Percentiles rank a stretch among this genome's conserved stretches.
phyloP scores from a whole-genome alignment of 2,329 filamentous ascomycete genomes.

The Ascochyta viciae-villosae region DNA sequence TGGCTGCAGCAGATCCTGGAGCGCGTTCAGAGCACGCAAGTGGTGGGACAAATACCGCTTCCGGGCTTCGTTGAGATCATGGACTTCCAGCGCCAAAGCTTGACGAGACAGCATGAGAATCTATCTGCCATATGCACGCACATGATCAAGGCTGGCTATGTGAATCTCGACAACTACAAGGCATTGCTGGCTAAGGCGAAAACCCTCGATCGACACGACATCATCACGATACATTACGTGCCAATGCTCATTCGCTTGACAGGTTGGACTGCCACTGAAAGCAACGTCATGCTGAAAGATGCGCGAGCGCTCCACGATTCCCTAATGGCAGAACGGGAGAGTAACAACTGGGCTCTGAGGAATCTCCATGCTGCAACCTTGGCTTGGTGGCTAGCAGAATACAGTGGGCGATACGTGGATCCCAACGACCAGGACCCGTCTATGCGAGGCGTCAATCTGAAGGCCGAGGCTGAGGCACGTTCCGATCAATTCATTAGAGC shows the following conservation, averaged over 20 bases:
- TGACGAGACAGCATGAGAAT: slow-evolving; percentile 89
- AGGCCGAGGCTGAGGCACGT: slow-evolving; percentile 71
- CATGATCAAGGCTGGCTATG: slow-evolving; percentile 77
- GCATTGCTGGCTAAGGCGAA: slow-evolving; percentile 73
- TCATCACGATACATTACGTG: slow-evolving; percentile 77
- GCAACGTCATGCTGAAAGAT: slow-evolving; percentile 69
- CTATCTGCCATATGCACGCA: slow-evolving; percentile 81
- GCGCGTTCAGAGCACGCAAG: slow-evolving; percentile 74
- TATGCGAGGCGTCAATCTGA: slow-evolving; percentile 64
- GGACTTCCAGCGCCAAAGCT: slow-evolving; percentile 78
- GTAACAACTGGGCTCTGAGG: slow-evolving; percentile 73
- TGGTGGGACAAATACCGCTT: slow-evolving; percentile 71
- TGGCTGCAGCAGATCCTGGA: slow-evolving; percentile 81
- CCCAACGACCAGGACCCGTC: slow-evolving; percentile 63
- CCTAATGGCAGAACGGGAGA: slow-evolving; percentile 71
- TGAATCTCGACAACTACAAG: slow-evolving; percentile 74
- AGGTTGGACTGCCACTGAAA: slow-evolving; percentile 77
- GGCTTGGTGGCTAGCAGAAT: slow-evolving; percentile 91
- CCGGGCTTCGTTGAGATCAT: slow-evolving; percentile 77
- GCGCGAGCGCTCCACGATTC: slow-evolving; percentile 73
- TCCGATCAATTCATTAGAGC: slow-evolving; percentile 77
- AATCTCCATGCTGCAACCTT: slow-evolving; percentile 80
- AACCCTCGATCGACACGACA: slow-evolving; percentile 78
- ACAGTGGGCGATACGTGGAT: slow-evolving; percentile 87
- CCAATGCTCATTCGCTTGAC: slow-evolving; percentile 81